A percentile compares a stretch with the other conserved stretches of the same genome.
Conservation (phyloP, 106 monocot species). For the Gastrodia elata region DNA sequence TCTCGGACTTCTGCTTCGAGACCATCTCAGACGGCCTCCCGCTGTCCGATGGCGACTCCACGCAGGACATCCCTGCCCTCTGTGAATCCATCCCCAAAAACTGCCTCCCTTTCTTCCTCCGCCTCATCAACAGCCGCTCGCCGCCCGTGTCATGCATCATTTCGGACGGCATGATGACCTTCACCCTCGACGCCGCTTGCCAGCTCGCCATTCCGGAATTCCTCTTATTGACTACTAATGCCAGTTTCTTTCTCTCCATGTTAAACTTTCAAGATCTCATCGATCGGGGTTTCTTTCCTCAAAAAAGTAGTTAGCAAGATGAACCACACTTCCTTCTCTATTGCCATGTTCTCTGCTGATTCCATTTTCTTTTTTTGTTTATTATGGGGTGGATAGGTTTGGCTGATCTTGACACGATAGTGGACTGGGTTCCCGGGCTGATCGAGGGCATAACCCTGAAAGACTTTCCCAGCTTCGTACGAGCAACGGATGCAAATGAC, state of each 20-base stretch:
- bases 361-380: neutral
- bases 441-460: slow-evolving; percentile 16
- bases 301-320: slow-evolving; percentile 4
- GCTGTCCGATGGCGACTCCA: slow-evolving; percentile 9
- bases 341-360: neutral
- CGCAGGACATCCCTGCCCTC: slow-evolving; percentile 13
- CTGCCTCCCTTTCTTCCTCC: slow-evolving; percentile 10
- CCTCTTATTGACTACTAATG: slow-evolving; percentile 7
- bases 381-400: no score
- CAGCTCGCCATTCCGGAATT: slow-evolving; percentile 1
- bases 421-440: slow-evolving; percentile 13
- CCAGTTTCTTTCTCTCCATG: slow-evolving; percentile 3
- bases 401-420: slow-evolving; percentile 5
- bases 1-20: slow-evolving; percentile 11
- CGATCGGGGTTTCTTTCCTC: slow-evolving; percentile 1
- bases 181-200: slow-evolving; percentile 13
- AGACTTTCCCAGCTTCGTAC: slow-evolving; percentile 55
- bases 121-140: slow-evolving; percentile 5
- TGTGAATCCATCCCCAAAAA: slow-evolving; percentile 8
- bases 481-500: slow-evolving; percentile 42
- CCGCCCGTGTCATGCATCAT: slow-evolving; percentile 14
- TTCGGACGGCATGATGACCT: slow-evolving; percentile 15
- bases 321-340: no score
- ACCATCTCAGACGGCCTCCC: slow-evolving; percentile 10
- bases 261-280: neutral